Base-by-base conservation (phyloP, 164 flowering plant genomes). In the Annona squamosa region DNA sequence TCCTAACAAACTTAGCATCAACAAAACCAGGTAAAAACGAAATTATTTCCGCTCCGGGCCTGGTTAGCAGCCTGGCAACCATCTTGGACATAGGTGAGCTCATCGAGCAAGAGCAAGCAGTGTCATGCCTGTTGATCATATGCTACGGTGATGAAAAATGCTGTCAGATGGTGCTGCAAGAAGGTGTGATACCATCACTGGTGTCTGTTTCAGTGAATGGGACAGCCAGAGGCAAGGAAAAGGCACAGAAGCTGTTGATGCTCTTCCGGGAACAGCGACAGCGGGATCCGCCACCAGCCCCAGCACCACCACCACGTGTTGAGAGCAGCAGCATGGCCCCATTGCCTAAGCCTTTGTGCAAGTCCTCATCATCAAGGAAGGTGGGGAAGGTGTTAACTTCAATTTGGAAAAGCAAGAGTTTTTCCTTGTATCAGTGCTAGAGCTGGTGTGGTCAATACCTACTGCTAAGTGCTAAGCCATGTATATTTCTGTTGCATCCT, bases 181-280 rank as follows among this genome's bases (percentile, higher is more conserved):
- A 94, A 82, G 99, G 99, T 70, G 98, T 91, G 52, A 94, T 94
- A 67, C 99, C 99, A 19, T 80, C 94, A 9, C 76, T 94, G 79
- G 99, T 94, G 52, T 89, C 97, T 1, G 83, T 94, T 4, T 89
- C 98, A 13, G 98, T 91, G 67, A 94, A 88, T 64, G 99, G 98
- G 68, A 90, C 95, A 3, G 70, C 79, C 46, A 87, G 97, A 81
- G 99, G 96, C 66, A 90, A 80, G 79, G 98, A 91, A 72, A 92
- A 91, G 73, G 88, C 99, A 42, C 97, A 94, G 80, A 92, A 88
- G 77, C 93, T 94, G 69, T 72, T 94, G 74, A 86, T 89, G 93
- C 74, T 92, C 73, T 94, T 94, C 72, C 78, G 99, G 63, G 91
- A 93, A 82, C 97, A 89, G 73, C 75, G 98, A 73, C 94, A 91